Base-by-base conservation (phyloP, 2,329 filamentous ascomycete species). In the Cryphonectria carpinicola region DNA sequence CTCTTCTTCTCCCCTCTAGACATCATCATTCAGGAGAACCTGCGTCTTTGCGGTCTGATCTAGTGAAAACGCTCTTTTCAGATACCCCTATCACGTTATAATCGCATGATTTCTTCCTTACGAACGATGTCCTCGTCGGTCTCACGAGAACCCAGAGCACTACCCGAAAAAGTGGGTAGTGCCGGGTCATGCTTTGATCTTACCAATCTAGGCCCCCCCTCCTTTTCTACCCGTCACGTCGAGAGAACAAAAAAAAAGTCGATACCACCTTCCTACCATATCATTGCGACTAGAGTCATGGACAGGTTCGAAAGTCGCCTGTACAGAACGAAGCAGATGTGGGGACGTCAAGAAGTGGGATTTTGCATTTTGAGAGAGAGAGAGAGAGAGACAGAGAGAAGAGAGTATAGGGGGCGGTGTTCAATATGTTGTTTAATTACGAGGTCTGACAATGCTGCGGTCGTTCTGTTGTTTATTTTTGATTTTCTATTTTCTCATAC, bases 1-100 rank as follows among this genome's bases (percentile, higher is more conserved):
- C 6, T 19, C 8, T 22, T 19, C 6, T 11, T 49, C 46, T n/a
- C 14, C 14, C 8, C 10, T 66, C 2, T 76, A 97, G 96, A 99
- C 85, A 99, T 99, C 82, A 99, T 99, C 85, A 99, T 99, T 82
- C 96, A 99, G 86, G 96, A 98, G 85, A 99, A 99, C 85, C 90
- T 99, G 75, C 92, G 96, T 82, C 89, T 97, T 82, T 98, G 95
- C 84, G 95, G 95, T 88, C 87, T 98, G 82, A 98, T 98, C 88
- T 98, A 72, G 69, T 71, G 56, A 67, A 56, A 66, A 72, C 66
- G 67, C 71, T 70, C 71, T 71, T 71, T 72, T 66, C 71, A 69
- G 71, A 72, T 72, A 72, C 71, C 71, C 71, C 69, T 69, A 72
- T 56, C 66, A 72, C 71, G 66, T 72, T 72, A 72, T 72, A 72